Conservation (phyloP, 441 rosid genomes). For the Erodium texanum region DNA sequence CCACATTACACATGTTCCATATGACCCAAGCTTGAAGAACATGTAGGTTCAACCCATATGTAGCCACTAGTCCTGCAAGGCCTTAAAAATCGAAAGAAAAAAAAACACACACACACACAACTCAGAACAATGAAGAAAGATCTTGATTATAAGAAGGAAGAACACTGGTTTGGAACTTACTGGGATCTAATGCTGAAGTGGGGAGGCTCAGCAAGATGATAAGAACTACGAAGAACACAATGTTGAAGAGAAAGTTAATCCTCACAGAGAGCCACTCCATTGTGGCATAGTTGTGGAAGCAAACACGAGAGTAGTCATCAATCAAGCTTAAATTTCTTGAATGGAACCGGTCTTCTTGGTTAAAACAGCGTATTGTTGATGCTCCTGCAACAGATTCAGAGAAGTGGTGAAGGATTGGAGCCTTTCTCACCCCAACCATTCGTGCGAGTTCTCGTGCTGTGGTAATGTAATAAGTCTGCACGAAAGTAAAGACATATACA, state of each 20-base stretch:
- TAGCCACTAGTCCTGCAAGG: constrained; percentile 40
- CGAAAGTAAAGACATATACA: neutral
- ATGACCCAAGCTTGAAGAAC: constrained; percentile 61
- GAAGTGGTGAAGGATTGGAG: constrained; percentile 59
- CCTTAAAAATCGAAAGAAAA: constrained; percentile 22
- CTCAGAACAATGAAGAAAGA: too few relatives aligned
- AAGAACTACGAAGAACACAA: constrained; percentile 47
- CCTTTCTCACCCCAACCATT: constrained; percentile 55
- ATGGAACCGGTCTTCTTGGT: constrained; percentile 44
- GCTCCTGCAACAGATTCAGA: constrained; percentile 51
- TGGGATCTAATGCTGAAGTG: constrained; percentile 37
- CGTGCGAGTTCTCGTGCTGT: constrained; percentile 69
- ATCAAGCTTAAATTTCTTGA: constrained; percentile 28
- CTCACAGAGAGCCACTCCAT: constrained; percentile 62
- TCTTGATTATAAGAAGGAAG: too few relatives aligned
- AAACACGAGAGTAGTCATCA: constrained; percentile 45
- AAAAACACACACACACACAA: too few relatives aligned
- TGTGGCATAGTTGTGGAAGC: constrained; percentile 49
- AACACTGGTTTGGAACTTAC: constrained; percentile 26
- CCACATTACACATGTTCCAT: constrained; percentile 64
- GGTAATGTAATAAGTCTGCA: constrained; percentile 50
- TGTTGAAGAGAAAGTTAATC: constrained; percentile 56
- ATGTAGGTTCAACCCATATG: constrained; percentile 53
- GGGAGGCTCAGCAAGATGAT: constrained; percentile 50
- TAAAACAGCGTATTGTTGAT: constrained; percentile 45